These are phyloP conservation scores for Aspergillus ibericus DNA, from an alignment of 2,329 filamentous ascomycete genomes.

Conservation along the genomic window DNA sequence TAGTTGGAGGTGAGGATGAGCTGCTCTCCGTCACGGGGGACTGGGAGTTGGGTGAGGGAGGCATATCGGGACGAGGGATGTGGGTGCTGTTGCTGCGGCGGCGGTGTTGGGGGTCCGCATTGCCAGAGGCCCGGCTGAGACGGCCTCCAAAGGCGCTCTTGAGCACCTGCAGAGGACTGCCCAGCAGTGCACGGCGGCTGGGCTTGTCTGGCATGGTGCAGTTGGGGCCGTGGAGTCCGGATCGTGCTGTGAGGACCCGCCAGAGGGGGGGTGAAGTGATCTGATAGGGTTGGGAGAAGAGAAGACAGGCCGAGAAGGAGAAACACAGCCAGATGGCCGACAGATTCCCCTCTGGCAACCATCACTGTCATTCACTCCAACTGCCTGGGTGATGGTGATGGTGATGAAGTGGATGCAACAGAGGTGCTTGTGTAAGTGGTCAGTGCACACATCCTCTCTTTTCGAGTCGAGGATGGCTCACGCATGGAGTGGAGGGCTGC, in stretches of 20 bases:
- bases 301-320: too few species aligned
- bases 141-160: slow-evolving; percentile 18
- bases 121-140: neutral
- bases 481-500: too few species aligned
- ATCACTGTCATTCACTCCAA: too few species aligned
- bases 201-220: slow-evolving; percentile 13
- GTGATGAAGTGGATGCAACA: too few species aligned
- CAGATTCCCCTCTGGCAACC: too few species aligned
- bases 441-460: too few species aligned
- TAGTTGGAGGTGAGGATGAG: neutral
- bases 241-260: neutral
- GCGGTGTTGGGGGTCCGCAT: neutral
- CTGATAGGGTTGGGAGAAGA: too few species aligned
- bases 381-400: too few species aligned
- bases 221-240: neutral
- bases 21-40: neutral
- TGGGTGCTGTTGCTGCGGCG: neutral
- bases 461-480: too few species aligned
- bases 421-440: too few species aligned
- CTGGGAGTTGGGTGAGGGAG: neutral
- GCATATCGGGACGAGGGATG: neutral
- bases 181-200: slow-evolving; percentile 17
- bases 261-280: too few species aligned
- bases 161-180: slow-evolving; percentile 20
- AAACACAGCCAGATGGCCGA: too few species aligned